Base-by-base conservation (phyloP, 805 yeast species). In the Pichia nanzhaoensis region DNA sequence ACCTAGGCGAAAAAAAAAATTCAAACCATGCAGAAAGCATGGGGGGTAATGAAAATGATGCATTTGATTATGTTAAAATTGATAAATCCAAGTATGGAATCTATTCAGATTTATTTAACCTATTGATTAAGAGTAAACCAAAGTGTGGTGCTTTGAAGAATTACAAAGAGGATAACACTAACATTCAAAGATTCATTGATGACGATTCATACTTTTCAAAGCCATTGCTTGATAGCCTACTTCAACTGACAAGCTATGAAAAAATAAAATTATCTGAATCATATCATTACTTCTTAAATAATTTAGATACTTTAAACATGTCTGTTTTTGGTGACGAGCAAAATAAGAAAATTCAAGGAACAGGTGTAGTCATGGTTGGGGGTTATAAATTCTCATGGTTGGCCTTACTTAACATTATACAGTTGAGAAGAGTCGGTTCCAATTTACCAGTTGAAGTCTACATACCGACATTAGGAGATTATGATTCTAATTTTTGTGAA, bases 301-400 rank as follows among this genome's bases (percentile, higher is more conserved):
- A 44, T 16, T 34, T 66, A 56, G 17, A 60, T 6, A 47, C 57
- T 3, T 71, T 77, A 4, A 64, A 66, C 41, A 70, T 77, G 19
- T 58, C 55, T 18, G 36, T 45, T 7, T 60, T 61, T 46, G 70
- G 67, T 18, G 54, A 53, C 39, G 41, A 45, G 22, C 5, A 21
- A 8, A 10, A 13, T 4, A 3, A 14, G 7, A 14, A 9, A 34
- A 37, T 44, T 8, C 18, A 33, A 17, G 58, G 59, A 9, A 47
- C 45, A 41, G 73, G 77, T 2, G 68, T 71, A 27, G 80, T 76
- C 13, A 57, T 75, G 33, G 75, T 76, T 37, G 82, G 82, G 8
- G 76, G 82, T 14, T 77, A 74, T 1, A 57, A 68, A 50, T 76
- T 66, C 53, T 64, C 71, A 39, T 74, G 80, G 78, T 63, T 76